These are phyloP conservation scores for Clarireedia homoeocarpa DNA, from an alignment of 2,329 filamentous ascomycete genomes.

Conservation along the genomic window DNA sequence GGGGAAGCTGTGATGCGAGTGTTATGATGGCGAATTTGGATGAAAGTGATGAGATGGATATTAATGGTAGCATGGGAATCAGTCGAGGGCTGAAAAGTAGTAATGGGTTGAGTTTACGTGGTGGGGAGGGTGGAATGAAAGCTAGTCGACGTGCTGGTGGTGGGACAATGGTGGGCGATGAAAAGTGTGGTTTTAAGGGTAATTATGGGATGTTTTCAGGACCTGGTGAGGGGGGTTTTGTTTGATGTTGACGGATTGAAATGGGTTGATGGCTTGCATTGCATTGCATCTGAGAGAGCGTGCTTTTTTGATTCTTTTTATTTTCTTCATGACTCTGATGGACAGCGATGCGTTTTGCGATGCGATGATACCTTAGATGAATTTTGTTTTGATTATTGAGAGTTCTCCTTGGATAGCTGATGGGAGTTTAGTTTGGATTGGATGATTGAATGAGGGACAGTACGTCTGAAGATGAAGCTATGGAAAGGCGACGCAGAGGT, in stretches of 20 bases:
- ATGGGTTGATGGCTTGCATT: background rate
- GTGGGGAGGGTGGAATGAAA: conserved; percentile 2
- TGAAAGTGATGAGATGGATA: background rate
- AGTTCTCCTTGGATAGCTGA: no score
- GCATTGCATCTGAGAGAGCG: background rate
- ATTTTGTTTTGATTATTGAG: background rate
- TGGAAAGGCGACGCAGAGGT: no score
- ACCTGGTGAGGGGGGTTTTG: conserved; percentile 44
- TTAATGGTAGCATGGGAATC: background rate
- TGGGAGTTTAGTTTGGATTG: no score
- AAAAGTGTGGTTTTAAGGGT: background rate
- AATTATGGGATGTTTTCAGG: conserved; percentile 11
- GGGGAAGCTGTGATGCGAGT: conserved; percentile 15
- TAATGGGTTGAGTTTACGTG: background rate
- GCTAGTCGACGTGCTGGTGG: conserved; percentile 37
- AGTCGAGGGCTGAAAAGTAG: conserved; percentile 7
- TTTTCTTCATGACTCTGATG: background rate
- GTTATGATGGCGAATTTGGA: background rate
- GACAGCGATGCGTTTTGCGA: background rate
- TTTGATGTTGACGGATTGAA: conserved; percentile 29
- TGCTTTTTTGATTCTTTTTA: background rate
- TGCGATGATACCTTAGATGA: conserved; percentile 1
- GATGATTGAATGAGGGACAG: no score
- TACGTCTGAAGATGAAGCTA: no score
- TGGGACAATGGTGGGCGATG: background rate